Evolutionary conservation across 805 yeast genomes (phyloP).

Genomic region (Zygosaccharomyces bisporus): DNA sequence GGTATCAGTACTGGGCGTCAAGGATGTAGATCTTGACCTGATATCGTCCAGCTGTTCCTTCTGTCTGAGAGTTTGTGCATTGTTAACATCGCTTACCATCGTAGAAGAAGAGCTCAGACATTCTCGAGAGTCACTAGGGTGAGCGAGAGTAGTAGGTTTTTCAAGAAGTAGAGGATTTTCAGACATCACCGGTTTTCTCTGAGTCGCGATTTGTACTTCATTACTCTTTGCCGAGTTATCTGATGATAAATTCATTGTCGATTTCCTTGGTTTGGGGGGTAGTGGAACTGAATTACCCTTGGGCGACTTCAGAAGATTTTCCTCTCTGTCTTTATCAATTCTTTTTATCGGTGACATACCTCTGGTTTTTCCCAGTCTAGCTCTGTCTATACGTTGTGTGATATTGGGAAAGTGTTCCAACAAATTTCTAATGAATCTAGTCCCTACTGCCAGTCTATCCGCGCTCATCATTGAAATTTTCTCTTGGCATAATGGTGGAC

Average conservation of each 20-base stretch:
- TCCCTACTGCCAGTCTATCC: slow-evolving; percentile 48
- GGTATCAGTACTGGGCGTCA: slow-evolving; percentile 15
- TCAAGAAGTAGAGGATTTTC: slow-evolving; percentile 11
- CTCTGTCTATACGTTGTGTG: slow-evolving; percentile 15
- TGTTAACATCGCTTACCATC: slow-evolving; percentile 8
- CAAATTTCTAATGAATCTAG: slow-evolving; percentile 50
- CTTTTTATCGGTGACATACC: slow-evolving; percentile 8
- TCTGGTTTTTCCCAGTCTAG: slow-evolving; percentile 11
- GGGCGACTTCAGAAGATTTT: neutral
- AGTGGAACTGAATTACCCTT: slow-evolving; percentile 9
- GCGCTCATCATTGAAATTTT: slow-evolving; percentile 40
- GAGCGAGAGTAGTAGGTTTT: slow-evolving; percentile 15
- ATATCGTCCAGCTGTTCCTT: slow-evolving; percentile 15
- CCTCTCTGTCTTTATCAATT: slow-evolving; percentile 1
- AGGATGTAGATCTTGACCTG: slow-evolving; percentile 15
- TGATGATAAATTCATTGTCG: neutral
- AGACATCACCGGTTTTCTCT: neutral
- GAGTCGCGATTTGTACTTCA: neutral
- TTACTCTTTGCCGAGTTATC: slow-evolving; percentile 1
- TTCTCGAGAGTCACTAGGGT: slow-evolving; percentile 6
- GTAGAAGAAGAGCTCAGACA: slow-evolving; percentile 15
- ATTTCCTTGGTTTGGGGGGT: slow-evolving; percentile 12
- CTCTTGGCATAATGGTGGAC: slow-evolving; percentile 56
- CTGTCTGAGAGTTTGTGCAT: slow-evolving; percentile 12
- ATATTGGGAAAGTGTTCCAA: slow-evolving; percentile 48